Base-by-base conservation (phyloP, 352 stramenopile species). In the Phytophthora multivora region DNA sequence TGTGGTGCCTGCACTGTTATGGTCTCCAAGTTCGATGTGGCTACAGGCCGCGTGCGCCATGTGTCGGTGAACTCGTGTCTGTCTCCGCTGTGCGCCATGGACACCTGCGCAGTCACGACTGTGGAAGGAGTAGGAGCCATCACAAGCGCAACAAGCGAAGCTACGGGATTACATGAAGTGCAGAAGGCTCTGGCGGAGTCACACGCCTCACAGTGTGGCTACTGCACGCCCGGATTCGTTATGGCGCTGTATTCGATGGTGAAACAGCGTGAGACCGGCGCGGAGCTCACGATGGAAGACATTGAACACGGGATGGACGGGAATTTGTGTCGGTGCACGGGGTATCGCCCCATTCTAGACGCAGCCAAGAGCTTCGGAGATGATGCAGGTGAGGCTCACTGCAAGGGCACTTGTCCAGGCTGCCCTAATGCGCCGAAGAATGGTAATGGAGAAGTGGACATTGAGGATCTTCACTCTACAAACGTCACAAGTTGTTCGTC, bases 1-100 rank as follows among this genome's bases (percentile, higher is more conserved):
- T 99, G 97, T 57, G 97, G 97, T 36, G 97, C 97, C 12, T 99
- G 97, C 66, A 99, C 93, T 6, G 95, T 99, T 42, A 97, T 98
- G 77, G 71, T 98, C 9, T 93, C 86, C 35, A 79, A 77, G 42
- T 86, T 83, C 38, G 77, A 93, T 58, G 56, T 76, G 7, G 50
- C 63, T 23, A 53, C 68, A 0, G 63, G 78, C 8, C 61, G 66
- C 19, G 75, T 92, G 61, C 71, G 71, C 26, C 87, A 96, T 46
- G 55, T 83, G 33, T 87, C 88, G 2, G 87, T 97, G 19, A 98
- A 98, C 56, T 81, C 89, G 15, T 98, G 91, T 61, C 72, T 98
- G 48, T 75, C 83, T 21, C 89, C 89, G 4, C 58, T 97, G 8
- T 93, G 83, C 23, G 79, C 86, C 7, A 85, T 96, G 70, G 89